Percentiles rank a stretch among this genome's conserved stretches.
Conservation (phyloP, 768 basidiomycete species). For the Serendipita indica region DNA sequence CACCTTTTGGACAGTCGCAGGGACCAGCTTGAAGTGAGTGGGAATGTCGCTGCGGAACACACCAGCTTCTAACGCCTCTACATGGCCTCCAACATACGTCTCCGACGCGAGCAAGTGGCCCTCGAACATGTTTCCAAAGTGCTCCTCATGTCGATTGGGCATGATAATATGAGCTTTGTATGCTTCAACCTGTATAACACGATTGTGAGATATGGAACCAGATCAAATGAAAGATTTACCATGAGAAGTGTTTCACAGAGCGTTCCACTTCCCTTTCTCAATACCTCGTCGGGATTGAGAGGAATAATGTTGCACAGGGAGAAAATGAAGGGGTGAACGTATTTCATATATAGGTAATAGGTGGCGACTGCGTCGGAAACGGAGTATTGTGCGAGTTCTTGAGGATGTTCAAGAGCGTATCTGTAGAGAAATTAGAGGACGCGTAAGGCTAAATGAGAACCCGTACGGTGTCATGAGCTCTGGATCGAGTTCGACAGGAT, state of each 20-base stretch:
- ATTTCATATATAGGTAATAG: slow-evolving; percentile 99
- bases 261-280: slow-evolving; percentile 91
- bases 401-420: slow-evolving; percentile 92
- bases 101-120: slow-evolving; percentile 95
- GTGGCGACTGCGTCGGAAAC: slow-evolving; percentile 99
- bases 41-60: slow-evolving; percentile 94
- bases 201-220: background rate
- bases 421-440: slow-evolving; percentile 28
- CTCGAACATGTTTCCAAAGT: slow-evolving; percentile 81
- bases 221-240: slow-evolving; percentile 35
- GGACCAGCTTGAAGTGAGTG: slow-evolving; percentile 90
- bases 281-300: slow-evolving; percentile 86
- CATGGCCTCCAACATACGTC: slow-evolving; percentile 97
- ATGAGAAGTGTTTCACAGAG: slow-evolving; percentile 95
- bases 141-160: slow-evolving; percentile 94
- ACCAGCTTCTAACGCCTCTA: slow-evolving; percentile 95
- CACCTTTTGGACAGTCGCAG: slow-evolving; percentile 72
- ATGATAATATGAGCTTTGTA: slow-evolving; percentile 85
- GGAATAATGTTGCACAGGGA: slow-evolving; percentile 99
- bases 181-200: slow-evolving; percentile 67
- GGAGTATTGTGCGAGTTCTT: slow-evolving; percentile 89
- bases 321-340: slow-evolving; percentile 98
- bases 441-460: background rate
- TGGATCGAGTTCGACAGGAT: slow-evolving; percentile 93
- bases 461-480: slow-evolving; percentile 97